Evolutionary conservation across 164 flowering plant genomes (phyloP), one percentile per base, ranked within the genome.

Genomic region (Brasenia schreberi): DNA sequence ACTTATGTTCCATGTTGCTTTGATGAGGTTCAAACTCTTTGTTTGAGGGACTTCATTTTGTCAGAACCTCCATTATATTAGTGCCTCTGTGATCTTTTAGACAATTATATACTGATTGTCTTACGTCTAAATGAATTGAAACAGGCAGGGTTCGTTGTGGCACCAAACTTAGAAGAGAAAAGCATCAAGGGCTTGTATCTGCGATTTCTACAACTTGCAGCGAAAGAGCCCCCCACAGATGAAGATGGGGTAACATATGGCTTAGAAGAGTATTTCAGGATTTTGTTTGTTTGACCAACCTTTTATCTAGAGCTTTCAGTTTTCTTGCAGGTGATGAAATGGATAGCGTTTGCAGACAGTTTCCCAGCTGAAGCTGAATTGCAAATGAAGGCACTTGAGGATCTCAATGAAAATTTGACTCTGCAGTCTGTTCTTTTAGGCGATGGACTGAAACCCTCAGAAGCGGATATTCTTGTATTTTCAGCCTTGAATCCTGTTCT

Each of bases 381-480:
- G 12, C 74, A 79, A 64, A 42, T 61, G 61, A 75, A 61, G 59
- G 74, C 18, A 62, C 82, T 92, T 39, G 72, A 64, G 61, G 77
- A 66, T 65, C 68, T 90, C 61, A 85, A 93, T 78, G 88, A 78
- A 19, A 84, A 85, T 11, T 76, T 93, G 77, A 65, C 65, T 61
- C 63, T 63, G 18, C 82, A 79, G 56, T 83, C 98, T 23, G 92
- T 90, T 69, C 76, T 93, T 11, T 62, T 80, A 75, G 98, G 96
- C 5, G 67, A 77, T 74, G 98, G 98, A 42, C 70, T 86, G 61
- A 81, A 65, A 52, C 78, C 85, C n/a, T 87, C 98, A 9, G 86
- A 74, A 72, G 88, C 82, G 42, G 98, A 93, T 73, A 64, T 88
- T 62, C 56, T 82, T 63, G 91, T 93, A 43, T 90, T 82, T 70